Base-by-base conservation (phyloP, 2,329 filamentous ascomycete species). In the Aspergillus sp. region DNA sequence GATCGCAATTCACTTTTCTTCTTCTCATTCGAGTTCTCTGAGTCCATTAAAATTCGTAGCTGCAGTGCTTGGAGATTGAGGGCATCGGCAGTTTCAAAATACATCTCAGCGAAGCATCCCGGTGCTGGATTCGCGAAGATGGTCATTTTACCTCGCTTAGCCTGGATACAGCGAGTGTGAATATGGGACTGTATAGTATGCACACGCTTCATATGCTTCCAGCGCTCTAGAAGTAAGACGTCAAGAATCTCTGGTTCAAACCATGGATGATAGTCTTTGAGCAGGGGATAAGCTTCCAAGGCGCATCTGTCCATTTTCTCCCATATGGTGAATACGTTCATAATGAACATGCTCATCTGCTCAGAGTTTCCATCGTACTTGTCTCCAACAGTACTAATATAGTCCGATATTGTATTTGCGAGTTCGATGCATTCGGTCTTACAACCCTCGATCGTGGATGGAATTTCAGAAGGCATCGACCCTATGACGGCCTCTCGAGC, bases 301-400 rank as follows among this genome's bases (percentile, higher is more conserved):
- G 81, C 80, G n/a, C 66, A 69, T 11, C 72, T 64, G 60, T 90
- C 87, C 67, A 88, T 78, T 1, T 68, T 64, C 3, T 82, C 67
- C 86, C 86, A 90, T 0, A 86, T 61, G 50, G 84, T 80, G 65
- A 89, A 79, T 0, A 85, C 44, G 7, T 73, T 77, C 1, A 89
- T 74, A 0, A 88, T 68, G 63, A 83, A 77, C 0, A 70, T 57
- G 27, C 84, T 86, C 61, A 78, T 80, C 22, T 82, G 76, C 49
- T 83, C 80, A 0, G 79, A 74, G 56, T 82, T 77, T 4, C 64
- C 58, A 0, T 76, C 63, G 59, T 83, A 85, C 0, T 70, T 64
- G 0, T 72, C 61, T 0, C 67, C 61, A 2, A 77, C 72, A 1
- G 61, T 51, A 0, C 64, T 39, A 0, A 80, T 58, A 51, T 82